Evolutionary conservation across 2,329 filamentous ascomycete species (phyloP), one percentile per base, ranked within the genome.

Genomic region (Paecilomyces fulvus): DNA sequence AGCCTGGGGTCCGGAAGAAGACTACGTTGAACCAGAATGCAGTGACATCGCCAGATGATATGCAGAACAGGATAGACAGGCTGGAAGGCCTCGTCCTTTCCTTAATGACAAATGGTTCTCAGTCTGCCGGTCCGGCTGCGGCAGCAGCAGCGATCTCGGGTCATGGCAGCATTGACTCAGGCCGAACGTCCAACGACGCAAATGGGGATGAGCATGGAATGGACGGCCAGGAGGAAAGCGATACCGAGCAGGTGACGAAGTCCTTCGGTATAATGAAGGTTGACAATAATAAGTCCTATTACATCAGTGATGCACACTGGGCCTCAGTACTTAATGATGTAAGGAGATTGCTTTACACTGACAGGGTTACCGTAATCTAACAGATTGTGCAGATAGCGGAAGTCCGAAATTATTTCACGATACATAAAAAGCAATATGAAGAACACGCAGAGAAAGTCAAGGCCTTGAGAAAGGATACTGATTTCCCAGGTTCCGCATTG

Each of bases 21-120:
- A 85, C 73, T 56, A 65, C 66, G 8, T 64, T 73, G 37, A 79
- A 78, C 67, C 83, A 86, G 72, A 82, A 75, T 55, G 63, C 75
- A 53, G 75, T 83, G 75, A 79, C 81, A 56, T 79, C 82, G 64
- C 90, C 92, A 52, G 92, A 96, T 80, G 92, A 96, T 74, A 96
- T 97, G 92, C 92, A 97, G 77, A 95, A 95, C 70, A 88, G 94
- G 71, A 97, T 97, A 76, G 92, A 97, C 77, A 85, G 92, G 65
- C 80, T 97, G 63, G 92, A 97, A 80, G 88, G 89, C 64, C 78
- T 97, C 71, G 92, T 97, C 59, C 76, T 97, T 62, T 95, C 90
- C 28, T 75, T 97, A 68, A 96, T 97, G 92, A 92, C 92, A 68
- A 92, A 89, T 71, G 90, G 90, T 56, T 81, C 80, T n/a, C 79